Evolutionary conservation across 805 yeast genomes (phyloP).

Genomic region (Lachancea kluyveri): DNA sequence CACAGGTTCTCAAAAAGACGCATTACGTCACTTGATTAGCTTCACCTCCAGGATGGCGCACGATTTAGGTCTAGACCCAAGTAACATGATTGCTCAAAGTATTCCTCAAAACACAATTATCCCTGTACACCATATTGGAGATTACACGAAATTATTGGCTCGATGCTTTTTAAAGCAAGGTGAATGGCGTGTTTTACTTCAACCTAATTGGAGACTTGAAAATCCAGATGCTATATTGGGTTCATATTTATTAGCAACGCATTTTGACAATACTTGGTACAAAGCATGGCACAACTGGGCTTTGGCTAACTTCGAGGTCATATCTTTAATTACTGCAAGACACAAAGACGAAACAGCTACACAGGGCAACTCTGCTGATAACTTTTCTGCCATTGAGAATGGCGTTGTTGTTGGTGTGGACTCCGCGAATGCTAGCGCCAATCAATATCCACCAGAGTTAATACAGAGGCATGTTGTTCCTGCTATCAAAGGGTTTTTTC

Average conservation of each 20-base stretch:
- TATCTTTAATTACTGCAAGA: slow-evolving; percentile 48
- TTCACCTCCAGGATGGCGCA: slow-evolving; percentile 88
- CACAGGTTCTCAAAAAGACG: slow-evolving; percentile 81
- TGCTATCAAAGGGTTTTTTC: slow-evolving; percentile 93
- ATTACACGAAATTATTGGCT: slow-evolving; percentile 79
- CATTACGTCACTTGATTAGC: slow-evolving; percentile 76
- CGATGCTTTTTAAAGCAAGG: slow-evolving; percentile 96
- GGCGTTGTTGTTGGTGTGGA: slow-evolving; percentile 24
- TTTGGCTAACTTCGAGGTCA: slow-evolving; percentile 91
- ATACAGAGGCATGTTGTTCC: slow-evolving; percentile 89
- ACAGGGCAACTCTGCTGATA: slow-evolving; percentile 12
- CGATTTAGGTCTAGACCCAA: slow-evolving; percentile 81
- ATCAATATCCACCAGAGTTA: slow-evolving; percentile 41
- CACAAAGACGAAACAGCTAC: slow-evolving; percentile 26
- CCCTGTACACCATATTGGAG: slow-evolving; percentile 62
- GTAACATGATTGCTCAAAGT: slow-evolving; percentile 81
- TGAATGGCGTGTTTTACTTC: slow-evolving; percentile 90
- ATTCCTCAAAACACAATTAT: slow-evolving; percentile 51
- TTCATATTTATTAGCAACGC: slow-evolving; percentile 88
- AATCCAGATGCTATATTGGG: slow-evolving; percentile 82
- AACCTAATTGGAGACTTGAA: slow-evolving; percentile 72
- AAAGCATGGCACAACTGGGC: slow-evolving; percentile 99
- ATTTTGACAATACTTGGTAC: slow-evolving; percentile 89
- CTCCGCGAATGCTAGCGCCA: slow-evolving; percentile 24
- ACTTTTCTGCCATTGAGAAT: slow-evolving; percentile 14